Percentiles rank a stretch among this genome's conserved stretches.
Evolutionary conservation across 2,329 filamentous ascomycete species (phyloP).

Genomic region (Colletotrichum sp.): DNA sequence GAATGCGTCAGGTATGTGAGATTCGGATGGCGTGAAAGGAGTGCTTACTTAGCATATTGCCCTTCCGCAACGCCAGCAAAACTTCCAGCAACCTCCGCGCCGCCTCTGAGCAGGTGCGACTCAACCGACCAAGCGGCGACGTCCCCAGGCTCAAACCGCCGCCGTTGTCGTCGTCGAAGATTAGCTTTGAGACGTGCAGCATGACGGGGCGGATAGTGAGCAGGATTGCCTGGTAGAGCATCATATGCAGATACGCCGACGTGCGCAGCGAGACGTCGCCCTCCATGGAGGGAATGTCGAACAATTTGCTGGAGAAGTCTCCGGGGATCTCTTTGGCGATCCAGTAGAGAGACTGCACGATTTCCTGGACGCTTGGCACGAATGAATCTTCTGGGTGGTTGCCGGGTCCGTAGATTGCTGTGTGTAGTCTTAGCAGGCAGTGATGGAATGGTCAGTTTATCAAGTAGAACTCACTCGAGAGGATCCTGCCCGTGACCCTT

Average conservation of each 20-base stretch:
- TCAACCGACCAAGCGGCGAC: background rate
- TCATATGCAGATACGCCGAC: slow-evolving; percentile 34
- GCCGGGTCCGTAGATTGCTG: slow-evolving; percentile 34
- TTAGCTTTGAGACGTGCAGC: slow-evolving; percentile 14
- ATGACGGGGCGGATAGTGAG: slow-evolving; percentile 17
- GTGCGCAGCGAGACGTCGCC: slow-evolving; percentile 32
- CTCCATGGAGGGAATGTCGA: slow-evolving; percentile 6
- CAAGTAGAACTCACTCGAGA: background rate
- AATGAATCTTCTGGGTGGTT: slow-evolving; percentile 33
- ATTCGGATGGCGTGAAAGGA: accelerated
- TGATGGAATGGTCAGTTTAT: too few species aligned
- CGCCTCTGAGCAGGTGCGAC: slow-evolving; percentile 15
- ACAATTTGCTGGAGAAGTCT: slow-evolving; percentile 25
- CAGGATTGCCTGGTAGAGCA: slow-evolving; percentile 34
- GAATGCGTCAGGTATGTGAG: background rate
- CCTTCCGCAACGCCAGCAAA: slow-evolving; percentile 26
- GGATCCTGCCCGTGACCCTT: slow-evolving; percentile 5
- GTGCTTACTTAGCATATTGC: slow-evolving; percentile 31
- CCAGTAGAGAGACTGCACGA: slow-evolving; percentile 27
- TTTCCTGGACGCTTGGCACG: slow-evolving; percentile 35
- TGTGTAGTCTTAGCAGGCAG: slow-evolving; percentile 23
- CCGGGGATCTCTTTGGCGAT: slow-evolving; percentile 25
- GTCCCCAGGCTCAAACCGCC: background rate
- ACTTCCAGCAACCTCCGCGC: slow-evolving; percentile 9
- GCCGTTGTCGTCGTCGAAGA: slow-evolving; percentile 1